Evolutionary conservation across 768 basidiomycete genomes (phyloP).

Genomic region (Termitomyces sp.): DNA sequence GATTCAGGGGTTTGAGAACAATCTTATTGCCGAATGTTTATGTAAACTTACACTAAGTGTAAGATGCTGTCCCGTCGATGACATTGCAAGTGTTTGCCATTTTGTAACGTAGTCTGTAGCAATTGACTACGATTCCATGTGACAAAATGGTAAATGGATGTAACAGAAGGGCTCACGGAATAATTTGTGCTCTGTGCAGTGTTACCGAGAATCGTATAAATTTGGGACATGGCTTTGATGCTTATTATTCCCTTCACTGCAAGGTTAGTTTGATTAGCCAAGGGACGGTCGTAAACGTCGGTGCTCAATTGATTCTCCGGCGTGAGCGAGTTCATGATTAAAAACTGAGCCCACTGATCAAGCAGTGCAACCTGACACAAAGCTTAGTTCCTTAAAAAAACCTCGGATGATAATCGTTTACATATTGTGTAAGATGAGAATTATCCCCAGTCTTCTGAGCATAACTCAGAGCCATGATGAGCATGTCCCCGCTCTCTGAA

Average conservation of each 20-base stretch:
- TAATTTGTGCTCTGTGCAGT: conserved; percentile 35
- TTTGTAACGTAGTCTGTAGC: conserved; percentile 48
- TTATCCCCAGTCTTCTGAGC: conserved; percentile 48
- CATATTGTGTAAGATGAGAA: conserved; percentile 46
- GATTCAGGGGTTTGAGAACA: not conserved
- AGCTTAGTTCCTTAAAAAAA: conserved; percentile 3
- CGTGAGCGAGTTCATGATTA: conserved; percentile 47
- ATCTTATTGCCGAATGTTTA: not conserved
- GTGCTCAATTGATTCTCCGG: conserved; percentile 53
- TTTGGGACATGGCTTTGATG: conserved; percentile 60
- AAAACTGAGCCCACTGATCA: conserved; percentile 62
- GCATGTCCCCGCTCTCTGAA: conserved; percentile 69
- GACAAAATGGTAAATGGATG: not conserved
- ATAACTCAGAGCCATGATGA: conserved; percentile 67
- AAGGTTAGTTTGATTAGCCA: conserved; percentile 65
- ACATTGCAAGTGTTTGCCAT: conserved; percentile 52
- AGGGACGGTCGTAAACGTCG: conserved; percentile 50
- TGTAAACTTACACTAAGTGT: conserved; percentile 41
- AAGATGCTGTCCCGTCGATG: conserved; percentile 47
- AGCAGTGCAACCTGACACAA: conserved; percentile 33
- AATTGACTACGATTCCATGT: conserved; percentile 40
- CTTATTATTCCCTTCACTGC: conserved; percentile 72
- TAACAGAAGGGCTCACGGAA: conserved; percentile 24
- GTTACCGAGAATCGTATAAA: conserved; percentile 42
- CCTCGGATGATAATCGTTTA: conserved; percentile 14